Percentiles rank a stretch among this genome's conserved stretches.
phyloP scores from a whole-genome alignment of 257 asterid species.

The Solanum medicagineum region DNA sequence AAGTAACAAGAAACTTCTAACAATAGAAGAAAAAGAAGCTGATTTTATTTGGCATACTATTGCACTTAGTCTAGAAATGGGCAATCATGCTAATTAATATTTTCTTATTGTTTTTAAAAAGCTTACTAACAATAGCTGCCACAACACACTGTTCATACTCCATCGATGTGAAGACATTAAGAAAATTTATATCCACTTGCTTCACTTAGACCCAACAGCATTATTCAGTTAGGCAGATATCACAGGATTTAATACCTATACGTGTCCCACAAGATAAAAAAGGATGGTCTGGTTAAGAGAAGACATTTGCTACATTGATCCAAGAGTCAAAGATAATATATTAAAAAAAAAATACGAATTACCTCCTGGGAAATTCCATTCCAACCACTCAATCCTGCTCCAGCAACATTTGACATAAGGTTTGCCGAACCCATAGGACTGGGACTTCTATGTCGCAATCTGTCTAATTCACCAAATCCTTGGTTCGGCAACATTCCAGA shows the following conservation, averaged over 20 bases:
- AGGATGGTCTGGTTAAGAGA: background rate
- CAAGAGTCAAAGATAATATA: background rate
- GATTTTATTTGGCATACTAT: background rate
- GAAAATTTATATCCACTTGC: background rate
- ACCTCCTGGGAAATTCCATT: conserved; percentile 81
- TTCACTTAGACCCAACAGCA: background rate
- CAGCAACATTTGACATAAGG: conserved; percentile 51
- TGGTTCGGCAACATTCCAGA: conserved; percentile 79
- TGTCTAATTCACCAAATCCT: conserved; percentile 69
- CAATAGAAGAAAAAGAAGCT: background rate
- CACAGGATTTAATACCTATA: background rate
- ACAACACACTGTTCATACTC: background rate
- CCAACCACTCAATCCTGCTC: conserved; percentile 70
- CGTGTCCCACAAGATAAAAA: background rate
- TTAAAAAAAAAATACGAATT: background rate
- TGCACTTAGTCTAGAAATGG: background rate
- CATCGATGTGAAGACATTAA: background rate
- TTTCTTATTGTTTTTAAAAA: background rate
- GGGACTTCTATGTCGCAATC: conserved; percentile 87
- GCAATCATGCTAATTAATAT: background rate
- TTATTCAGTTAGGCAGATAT: background rate
- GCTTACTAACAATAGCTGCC: background rate
- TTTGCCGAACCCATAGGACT: conserved; percentile 93
- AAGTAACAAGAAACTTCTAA: background rate
- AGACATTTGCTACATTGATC: background rate